Conservation (phyloP, 1,139 yeast genomes). For the Kodamaea arcana region DNA sequence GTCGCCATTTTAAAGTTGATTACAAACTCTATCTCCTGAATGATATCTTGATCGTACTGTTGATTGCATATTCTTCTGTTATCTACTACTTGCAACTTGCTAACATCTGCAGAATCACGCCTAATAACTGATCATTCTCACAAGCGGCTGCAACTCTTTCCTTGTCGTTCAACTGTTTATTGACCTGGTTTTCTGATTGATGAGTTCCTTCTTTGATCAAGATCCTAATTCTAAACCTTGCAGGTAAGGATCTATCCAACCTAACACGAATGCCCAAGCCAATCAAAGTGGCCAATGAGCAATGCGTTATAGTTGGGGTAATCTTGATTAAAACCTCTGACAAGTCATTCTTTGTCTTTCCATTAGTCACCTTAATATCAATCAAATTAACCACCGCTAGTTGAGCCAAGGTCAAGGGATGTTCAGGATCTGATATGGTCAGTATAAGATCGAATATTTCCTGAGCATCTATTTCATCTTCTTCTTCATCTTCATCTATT, state of each 20-base stretch:
- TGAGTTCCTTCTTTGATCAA: conserved; percentile 88
- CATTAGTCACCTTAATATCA: conserved; percentile 69
- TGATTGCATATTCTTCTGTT: conserved; percentile 1
- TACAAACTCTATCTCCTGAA: too few relatives aligned
- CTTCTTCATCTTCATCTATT: conserved; percentile 32
- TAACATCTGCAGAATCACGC: conserved; percentile 89
- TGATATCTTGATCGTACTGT: too few relatives aligned
- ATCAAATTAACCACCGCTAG: conserved; percentile 85
- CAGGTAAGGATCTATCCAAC: conserved; percentile 82
- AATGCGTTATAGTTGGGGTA: conserved; percentile 97
- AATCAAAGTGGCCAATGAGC: conserved; percentile 91
- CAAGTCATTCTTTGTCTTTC: conserved; percentile 47
- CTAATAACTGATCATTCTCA: conserved; percentile 86
- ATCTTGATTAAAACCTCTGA: conserved; percentile 79
- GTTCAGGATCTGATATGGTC: conserved; percentile 94
- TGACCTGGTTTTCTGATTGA: conserved; percentile 93
- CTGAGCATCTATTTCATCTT: conserved; percentile 62
- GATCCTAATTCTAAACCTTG: conserved; percentile 76
- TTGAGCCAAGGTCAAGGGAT: conserved; percentile 92
- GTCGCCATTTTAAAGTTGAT: too few relatives aligned
- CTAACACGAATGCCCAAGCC: conserved; percentile 94
- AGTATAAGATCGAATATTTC: conserved; percentile 65
- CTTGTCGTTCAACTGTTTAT: conserved; percentile 93
- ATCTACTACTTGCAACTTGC: conserved; percentile 59
- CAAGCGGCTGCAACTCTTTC: conserved; percentile 99